These are phyloP conservation scores for Grosmannia huntii DNA, from an alignment of 2,329 filamentous ascomycete species.

Conservation along the genomic window DNA sequence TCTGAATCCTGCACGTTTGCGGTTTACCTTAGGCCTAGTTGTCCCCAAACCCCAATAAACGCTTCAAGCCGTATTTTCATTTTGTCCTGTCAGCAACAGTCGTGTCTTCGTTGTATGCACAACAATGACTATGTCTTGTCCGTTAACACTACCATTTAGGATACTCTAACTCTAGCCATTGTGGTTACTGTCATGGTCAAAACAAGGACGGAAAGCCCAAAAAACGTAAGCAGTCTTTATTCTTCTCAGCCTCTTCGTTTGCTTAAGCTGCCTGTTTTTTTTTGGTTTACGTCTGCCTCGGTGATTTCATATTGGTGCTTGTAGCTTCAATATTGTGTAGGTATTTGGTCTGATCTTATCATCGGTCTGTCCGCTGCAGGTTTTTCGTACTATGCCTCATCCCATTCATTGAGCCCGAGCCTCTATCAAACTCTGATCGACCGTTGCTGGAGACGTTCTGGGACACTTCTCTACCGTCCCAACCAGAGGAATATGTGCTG, in stretches of 20 bases:
- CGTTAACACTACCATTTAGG: not conserved
- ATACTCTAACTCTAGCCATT: constrained; percentile 7
- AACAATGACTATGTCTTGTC: not conserved
- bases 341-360: not conserved
- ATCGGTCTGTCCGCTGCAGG: constrained; percentile 30
- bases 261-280: not conserved
- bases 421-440: constrained; percentile 64
- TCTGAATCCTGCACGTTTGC: not conserved
- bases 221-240: constrained; percentile 4
- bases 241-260: not conserved
- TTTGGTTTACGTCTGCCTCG: not conserved
- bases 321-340: too few relatives aligned
- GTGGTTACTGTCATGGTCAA: constrained; percentile 9
- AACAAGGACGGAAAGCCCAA: not conserved
- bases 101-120: not conserved
- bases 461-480: constrained; percentile 60
- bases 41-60: not conserved
- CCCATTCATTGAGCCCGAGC: constrained; percentile 45
- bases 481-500: constrained; percentile 75
- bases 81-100: not conserved
- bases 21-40: not conserved
- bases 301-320: not conserved
- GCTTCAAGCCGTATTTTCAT: not conserved
- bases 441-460: constrained; percentile 66
- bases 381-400: constrained; percentile 57